A percentile compares a stretch with the other conserved stretches of the same genome.
Conservation (phyloP, 2,329 filamentous ascomycete species). For the Ophiostoma sp. region DNA sequence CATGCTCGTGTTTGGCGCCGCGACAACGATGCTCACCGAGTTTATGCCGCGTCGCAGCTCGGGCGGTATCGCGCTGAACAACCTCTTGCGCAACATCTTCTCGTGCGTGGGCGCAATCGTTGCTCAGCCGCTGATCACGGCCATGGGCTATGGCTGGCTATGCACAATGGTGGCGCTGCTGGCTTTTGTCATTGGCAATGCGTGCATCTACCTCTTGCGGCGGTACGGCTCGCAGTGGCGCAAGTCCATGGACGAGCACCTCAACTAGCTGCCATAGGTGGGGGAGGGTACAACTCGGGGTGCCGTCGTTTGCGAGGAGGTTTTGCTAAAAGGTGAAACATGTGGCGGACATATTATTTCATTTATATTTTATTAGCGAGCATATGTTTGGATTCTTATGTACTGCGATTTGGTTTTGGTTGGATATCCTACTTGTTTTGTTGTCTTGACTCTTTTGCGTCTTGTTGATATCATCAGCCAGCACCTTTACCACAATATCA, state of each 20-base stretch:
- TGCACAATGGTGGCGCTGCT: slow-evolving; percentile 56
- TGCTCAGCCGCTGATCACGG: slow-evolving; percentile 62
- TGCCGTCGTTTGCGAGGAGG: not conserved
- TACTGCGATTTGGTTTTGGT: not conserved
- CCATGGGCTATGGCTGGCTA: slow-evolving; percentile 69
- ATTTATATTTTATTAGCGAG: not conserved
- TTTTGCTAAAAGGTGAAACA: too few species aligned
- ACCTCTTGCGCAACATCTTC: slow-evolving; percentile 74
- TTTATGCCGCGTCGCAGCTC: slow-evolving; percentile 69
- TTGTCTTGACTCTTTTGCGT: not conserved
- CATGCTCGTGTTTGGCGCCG: slow-evolving; percentile 71
- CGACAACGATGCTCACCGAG: slow-evolving; percentile 79
- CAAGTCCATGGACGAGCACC: slow-evolving; percentile 51
- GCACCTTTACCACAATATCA: not conserved
- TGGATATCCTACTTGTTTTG: not conserved
- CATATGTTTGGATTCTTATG: not conserved
- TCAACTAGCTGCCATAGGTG: slow-evolving; percentile 20
- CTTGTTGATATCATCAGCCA: not conserved
- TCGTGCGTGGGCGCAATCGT: slow-evolving; percentile 65
- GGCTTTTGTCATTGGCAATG: slow-evolving; percentile 51
- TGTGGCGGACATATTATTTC: not conserved
- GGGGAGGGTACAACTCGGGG: not conserved
- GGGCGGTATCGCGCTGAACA: slow-evolving; percentile 72
- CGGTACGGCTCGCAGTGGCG: slow-evolving; percentile 60
- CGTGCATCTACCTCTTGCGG: slow-evolving; percentile 56